Evolutionary conservation across 257 asterid genomes (phyloP).

Genomic region (Scutellaria minor): DNA sequence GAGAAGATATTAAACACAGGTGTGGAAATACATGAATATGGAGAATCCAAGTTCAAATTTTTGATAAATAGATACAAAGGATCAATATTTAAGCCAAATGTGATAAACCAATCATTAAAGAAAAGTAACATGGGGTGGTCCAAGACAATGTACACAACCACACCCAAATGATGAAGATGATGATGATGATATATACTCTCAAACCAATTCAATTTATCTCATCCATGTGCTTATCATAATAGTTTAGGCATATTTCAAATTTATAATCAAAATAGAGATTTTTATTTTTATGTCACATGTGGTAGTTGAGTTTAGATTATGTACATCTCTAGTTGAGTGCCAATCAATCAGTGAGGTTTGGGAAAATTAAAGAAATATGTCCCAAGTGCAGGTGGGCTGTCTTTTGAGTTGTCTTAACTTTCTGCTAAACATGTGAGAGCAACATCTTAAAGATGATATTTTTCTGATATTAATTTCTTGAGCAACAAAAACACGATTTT

Average conservation of each 20-base stretch:
- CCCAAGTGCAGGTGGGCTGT: conserved; percentile 25
- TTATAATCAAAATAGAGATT: background rate
- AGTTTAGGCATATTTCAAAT: background rate
- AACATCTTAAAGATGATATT: background rate
- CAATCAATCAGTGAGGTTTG: conserved; percentile 7
- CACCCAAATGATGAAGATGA: background rate
- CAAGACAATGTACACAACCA: too few species aligned
- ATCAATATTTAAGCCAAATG: too few species aligned
- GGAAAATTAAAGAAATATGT: background rate
- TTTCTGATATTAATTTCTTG: too few species aligned
- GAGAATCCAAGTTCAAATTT: too few species aligned
- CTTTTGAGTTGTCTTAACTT: conserved; percentile 11
- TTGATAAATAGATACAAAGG: too few species aligned
- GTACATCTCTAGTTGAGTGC: background rate
- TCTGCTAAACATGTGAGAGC: conserved; percentile 24
- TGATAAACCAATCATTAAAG: too few species aligned
- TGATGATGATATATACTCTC: background rate
- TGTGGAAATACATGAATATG: too few species aligned
- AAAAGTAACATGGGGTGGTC: background rate
- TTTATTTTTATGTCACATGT: conserved; percentile 24
- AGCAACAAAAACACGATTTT: too few species aligned
- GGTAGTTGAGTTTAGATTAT: conserved; percentile 28
- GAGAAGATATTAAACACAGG: too few species aligned
- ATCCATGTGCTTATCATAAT: conserved; percentile 16
- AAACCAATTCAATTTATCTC: background rate